Evolutionary conservation across 73 alveolate species (phyloP).

Genomic region (Paramecium sonneborni): DNA sequence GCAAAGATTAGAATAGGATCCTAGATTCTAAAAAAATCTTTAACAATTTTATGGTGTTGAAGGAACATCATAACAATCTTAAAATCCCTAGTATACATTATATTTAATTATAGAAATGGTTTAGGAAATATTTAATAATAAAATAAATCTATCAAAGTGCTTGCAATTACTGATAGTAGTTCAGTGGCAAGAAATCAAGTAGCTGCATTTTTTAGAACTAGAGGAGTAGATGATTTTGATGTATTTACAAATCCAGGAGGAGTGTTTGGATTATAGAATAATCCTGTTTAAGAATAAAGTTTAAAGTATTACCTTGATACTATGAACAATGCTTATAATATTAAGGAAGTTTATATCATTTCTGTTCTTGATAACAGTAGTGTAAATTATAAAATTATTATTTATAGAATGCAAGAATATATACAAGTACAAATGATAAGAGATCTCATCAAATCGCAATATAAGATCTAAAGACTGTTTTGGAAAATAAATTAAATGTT

Average conservation of each 20-base stretch:
- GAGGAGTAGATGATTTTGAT: constrained; percentile 54
- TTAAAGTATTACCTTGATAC: constrained; percentile 19
- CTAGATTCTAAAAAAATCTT: constrained; percentile 11
- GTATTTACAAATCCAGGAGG: constrained; percentile 39
- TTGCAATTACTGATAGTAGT: constrained; percentile 23
- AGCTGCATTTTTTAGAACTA: constrained; percentile 18
- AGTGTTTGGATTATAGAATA: not conserved
- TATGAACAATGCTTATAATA: not conserved
- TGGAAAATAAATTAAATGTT: not conserved
- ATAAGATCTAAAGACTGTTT: not conserved
- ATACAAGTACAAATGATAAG: constrained; percentile 16
- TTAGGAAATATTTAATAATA: not conserved
- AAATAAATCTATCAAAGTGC: not conserved
- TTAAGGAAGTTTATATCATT: constrained; percentile 23
- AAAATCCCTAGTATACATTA: not conserved
- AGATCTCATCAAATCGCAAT: constrained; percentile 43
- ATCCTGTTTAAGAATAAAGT: constrained; percentile 5
- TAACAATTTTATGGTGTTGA: constrained; percentile 18
- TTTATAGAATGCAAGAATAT: constrained; percentile 30
- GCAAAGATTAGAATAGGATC: not conserved
- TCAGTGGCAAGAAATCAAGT: constrained; percentile 25
- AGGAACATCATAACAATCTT: not conserved
- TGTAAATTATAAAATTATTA: not conserved
- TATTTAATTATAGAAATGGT: not conserved
- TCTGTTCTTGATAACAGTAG: constrained; percentile 29